Conservation (phyloP, 1,139 yeast genomes). For the Sugiyamaella sp. region DNA sequence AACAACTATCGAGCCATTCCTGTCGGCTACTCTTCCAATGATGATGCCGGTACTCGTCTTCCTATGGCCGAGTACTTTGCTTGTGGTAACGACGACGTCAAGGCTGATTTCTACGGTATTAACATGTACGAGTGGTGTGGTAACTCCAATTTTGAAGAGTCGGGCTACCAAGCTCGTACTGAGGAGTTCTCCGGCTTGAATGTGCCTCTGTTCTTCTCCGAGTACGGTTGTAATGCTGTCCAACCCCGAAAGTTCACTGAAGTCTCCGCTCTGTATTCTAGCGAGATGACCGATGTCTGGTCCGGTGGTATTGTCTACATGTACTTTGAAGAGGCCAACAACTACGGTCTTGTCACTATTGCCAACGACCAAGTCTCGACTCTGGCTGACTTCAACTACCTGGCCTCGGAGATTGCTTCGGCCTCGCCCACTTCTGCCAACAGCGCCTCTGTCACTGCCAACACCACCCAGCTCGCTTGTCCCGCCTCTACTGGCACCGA, state of each 20-base stretch:
- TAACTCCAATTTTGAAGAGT: slow-evolving; percentile 62
- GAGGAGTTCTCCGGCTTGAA: slow-evolving; percentile 66
- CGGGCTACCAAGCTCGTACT: slow-evolving; percentile 81
- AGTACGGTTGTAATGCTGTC: slow-evolving; percentile 84
- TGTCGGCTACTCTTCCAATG: slow-evolving; percentile 98
- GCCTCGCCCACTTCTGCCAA: slow-evolving; percentile 62
- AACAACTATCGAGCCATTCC: slow-evolving; percentile 74
- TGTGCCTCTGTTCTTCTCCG: slow-evolving; percentile 86
- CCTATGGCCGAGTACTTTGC: slow-evolving; percentile 76
- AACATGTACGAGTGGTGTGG: slow-evolving; percentile 99
- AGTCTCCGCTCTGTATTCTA: slow-evolving; percentile 50
- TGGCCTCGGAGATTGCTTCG: slow-evolving; percentile 52
- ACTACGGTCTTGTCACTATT: slow-evolving; percentile 81
- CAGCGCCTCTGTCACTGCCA: slow-evolving; percentile 53
- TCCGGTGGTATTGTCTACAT: slow-evolving; percentile 96
- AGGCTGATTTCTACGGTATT: slow-evolving; percentile 90
- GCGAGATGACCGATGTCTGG: slow-evolving; percentile 76
- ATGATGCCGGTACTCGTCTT: slow-evolving; percentile 59
- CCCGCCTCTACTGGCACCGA: slow-evolving; percentile 51
- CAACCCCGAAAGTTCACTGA: slow-evolving; percentile 79
- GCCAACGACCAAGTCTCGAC: slow-evolving; percentile 55
- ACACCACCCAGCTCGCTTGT: slow-evolving; percentile 52
- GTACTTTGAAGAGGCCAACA: slow-evolving; percentile 82
- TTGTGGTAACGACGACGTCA: slow-evolving; percentile 65
- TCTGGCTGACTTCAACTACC: slow-evolving; percentile 61